phyloP scores from a whole-genome alignment of 495 filamentous ascomycete species.

The Penicillium verhagenii region DNA sequence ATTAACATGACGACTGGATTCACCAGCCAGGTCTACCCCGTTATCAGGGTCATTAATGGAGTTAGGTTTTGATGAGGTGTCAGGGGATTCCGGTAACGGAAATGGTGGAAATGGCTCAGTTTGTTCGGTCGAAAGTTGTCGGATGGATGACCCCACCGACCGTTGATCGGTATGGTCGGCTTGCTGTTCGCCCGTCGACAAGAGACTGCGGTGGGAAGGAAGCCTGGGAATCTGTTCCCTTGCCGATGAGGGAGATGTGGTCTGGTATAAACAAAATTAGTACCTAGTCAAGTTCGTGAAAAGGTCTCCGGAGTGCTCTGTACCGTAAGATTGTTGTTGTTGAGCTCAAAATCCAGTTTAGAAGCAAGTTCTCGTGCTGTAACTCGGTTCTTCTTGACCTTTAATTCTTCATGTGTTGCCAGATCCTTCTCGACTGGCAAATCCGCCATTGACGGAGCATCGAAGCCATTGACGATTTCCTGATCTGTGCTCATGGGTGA shows the following conservation, averaged over 20 bases:
- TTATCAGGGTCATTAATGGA: slow-evolving; percentile 1
- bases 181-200: background rate
- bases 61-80: slow-evolving; percentile 11
- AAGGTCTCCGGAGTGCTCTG: background rate
- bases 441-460: slow-evolving; percentile 62
- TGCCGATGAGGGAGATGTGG: slow-evolving; percentile 3
- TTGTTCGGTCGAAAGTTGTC: slow-evolving; percentile 21
- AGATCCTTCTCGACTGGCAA: slow-evolving; percentile 75
- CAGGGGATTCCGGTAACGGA: slow-evolving; percentile 9
- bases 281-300: background rate
- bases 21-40: background rate
- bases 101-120: slow-evolving; percentile 42
- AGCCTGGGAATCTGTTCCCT: slow-evolving; percentile 11
- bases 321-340: slow-evolving; percentile 15
- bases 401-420: slow-evolving; percentile 66
- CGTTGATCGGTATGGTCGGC: background rate
- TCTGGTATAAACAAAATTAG: slow-evolving; percentile 18
- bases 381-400: slow-evolving; percentile 65
- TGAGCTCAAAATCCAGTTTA: slow-evolving; percentile 58
- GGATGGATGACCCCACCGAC: slow-evolving; percentile 18
- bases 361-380: slow-evolving; percentile 72
- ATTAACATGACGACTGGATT: background rate
- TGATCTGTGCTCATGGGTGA: slow-evolving; percentile 25
- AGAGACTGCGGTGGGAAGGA: slow-evolving; percentile 6
- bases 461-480: slow-evolving; percentile 25